Evolutionary conservation across 495 filamentous ascomycete genomes (phyloP), one percentile per base, ranked within the genome.

Genomic region (Penicillium verhagenii): DNA sequence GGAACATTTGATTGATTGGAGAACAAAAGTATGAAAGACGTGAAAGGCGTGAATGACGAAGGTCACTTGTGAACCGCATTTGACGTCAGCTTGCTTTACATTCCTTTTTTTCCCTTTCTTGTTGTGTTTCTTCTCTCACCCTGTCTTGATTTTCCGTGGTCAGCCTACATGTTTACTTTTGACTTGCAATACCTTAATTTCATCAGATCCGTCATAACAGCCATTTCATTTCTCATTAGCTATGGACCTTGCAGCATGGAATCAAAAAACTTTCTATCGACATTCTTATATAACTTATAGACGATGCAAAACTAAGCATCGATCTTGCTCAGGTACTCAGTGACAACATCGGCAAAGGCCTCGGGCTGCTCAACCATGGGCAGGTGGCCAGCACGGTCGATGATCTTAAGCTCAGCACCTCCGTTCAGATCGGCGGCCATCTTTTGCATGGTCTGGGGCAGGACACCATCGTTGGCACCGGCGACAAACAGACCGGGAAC

Each of bases 361-460:
- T 70, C 69, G 8, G 87, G 86, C 54, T 86, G 81, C 75, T 94
- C 89, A 31, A 82, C 84, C 90, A 94, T 94, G 4, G 90, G 90
- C 70, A 94, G 67, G 73, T 94, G 90, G 0, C 90, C 90, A 0
- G 88, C 86, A 21, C 73, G 68, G 2, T 85, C 79, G 47, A 92
- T 79, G 47, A 86, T 65, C 64, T 74, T 80, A 52, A 87, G 72
- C 64, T 82, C 78, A 0, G 81, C 79, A 1, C 77, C 82, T 1
- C 65, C 64, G 4, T 81, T 82, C 52, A 88, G 63, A 43, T 73
- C 67, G 0, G 69, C 72, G 52, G 78, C 82, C 77, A 92, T 90
- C 24, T 85, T 82, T 48, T 83, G 80, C 89, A 92, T 92, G 1
- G 86, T 86, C 68, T 82, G 82, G 1, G 89, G 87, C 38, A 94